Evolutionary conservation across 2,329 filamentous ascomycete species (phyloP).

Genomic region (Coniochaeta sp.): DNA sequence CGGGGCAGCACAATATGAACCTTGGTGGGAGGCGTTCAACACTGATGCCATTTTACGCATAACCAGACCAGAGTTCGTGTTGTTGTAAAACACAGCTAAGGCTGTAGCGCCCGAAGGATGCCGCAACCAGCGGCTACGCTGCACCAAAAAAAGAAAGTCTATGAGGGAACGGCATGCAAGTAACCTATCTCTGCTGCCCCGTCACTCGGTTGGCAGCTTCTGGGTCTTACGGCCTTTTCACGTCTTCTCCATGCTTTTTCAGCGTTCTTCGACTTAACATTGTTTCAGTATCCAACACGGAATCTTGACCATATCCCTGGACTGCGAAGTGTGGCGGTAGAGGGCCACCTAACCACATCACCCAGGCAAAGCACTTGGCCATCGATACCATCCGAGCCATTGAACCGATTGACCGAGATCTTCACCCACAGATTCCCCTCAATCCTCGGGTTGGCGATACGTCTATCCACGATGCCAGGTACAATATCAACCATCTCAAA

Average conservation of each 20-base stretch:
- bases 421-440: background rate
- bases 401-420: background rate
- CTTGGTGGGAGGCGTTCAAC: too few species aligned
- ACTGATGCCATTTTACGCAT: too few species aligned
- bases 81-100: too few species aligned
- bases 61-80: too few species aligned
- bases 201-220: background rate
- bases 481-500: background rate
- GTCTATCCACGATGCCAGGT: background rate
- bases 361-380: background rate
- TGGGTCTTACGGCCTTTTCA: background rate
- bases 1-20: too few species aligned
- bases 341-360: background rate
- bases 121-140: too few species aligned
- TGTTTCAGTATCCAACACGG: background rate
- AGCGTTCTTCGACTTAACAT: background rate
- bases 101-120: too few species aligned
- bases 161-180: too few species aligned
- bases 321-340: background rate
- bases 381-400: background rate
- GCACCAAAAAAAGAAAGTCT: too few species aligned
- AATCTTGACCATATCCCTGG: background rate
- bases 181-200: too few species aligned
- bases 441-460: background rate
- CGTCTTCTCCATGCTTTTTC: background rate